These are phyloP conservation scores for Neolentinus lepideus DNA, from an alignment of 1,284 basidiomycete species.

Conservation along the genomic window DNA sequence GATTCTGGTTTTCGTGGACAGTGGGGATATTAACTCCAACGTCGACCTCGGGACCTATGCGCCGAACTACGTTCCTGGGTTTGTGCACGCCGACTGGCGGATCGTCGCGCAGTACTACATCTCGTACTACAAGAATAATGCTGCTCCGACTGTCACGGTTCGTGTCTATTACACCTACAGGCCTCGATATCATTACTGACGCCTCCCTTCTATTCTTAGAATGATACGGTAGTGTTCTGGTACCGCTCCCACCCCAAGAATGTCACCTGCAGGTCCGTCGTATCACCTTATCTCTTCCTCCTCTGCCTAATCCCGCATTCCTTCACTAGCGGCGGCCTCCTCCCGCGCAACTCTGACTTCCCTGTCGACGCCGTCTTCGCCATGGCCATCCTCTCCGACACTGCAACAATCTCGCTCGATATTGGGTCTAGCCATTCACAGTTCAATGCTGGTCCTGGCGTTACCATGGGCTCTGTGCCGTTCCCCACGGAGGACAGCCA, in stretches of 20 bases:
- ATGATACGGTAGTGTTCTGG: constrained; percentile 26
- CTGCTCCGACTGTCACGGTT: constrained; percentile 19
- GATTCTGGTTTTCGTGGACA: constrained; percentile 12
- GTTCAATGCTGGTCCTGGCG: constrained; percentile 21
- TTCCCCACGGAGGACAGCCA: constrained; percentile 25
- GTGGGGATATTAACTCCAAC: constrained; percentile 23
- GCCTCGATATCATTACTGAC: not conserved
- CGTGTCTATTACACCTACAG: constrained; percentile 3
- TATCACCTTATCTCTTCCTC: too few relatives aligned
- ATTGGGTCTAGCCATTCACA: constrained; percentile 21
- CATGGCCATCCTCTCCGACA: constrained; percentile 20
- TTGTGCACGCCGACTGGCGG: constrained; percentile 22
- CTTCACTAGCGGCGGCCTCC: constrained; percentile 15
- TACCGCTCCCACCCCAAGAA: constrained; percentile 24
- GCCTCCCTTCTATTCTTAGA: constrained; percentile 8
- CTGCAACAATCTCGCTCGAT: constrained; percentile 23
- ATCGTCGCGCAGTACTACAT: constrained; percentile 26
- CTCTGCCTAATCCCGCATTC: not conserved
- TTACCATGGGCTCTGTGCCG: constrained; percentile 23
- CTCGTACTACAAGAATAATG: constrained; percentile 22
- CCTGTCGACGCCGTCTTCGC: constrained; percentile 25
- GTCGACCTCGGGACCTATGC: constrained; percentile 20
- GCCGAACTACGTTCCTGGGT: constrained; percentile 22
- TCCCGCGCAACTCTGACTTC: constrained; percentile 23
- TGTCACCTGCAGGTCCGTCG: not conserved